phyloP scores from a whole-genome alignment of 768 basidiomycete genomes.

The Naganishia kalamii region DNA sequence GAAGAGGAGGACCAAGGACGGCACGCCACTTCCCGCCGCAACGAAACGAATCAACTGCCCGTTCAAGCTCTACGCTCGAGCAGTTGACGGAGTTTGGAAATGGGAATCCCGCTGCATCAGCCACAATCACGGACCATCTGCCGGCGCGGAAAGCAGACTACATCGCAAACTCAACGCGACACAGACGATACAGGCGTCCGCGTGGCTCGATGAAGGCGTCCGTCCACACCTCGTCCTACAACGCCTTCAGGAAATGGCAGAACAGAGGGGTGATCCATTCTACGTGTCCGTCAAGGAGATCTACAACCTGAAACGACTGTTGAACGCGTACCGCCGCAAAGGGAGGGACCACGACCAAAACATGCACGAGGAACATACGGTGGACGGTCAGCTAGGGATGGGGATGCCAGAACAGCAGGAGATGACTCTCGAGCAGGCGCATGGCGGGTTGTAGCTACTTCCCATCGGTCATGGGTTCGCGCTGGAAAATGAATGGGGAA shows the following conservation, averaged over 20 bases:
- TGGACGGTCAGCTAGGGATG: neutral
- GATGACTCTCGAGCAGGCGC: slow-evolving; percentile 12
- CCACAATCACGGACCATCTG: slow-evolving; percentile 7
- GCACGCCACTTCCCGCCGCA: slow-evolving; percentile 3
- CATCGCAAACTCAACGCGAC: slow-evolving; percentile 13
- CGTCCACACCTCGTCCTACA: slow-evolving; percentile 9
- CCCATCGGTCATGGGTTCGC: neutral
- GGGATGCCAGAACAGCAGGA: neutral
- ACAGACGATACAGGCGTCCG: slow-evolving; percentile 11
- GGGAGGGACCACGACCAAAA: neutral
- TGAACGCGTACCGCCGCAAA: slow-evolving; percentile 5
- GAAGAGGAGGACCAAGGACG: slow-evolving; percentile 14
- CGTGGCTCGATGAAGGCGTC: slow-evolving; percentile 12
- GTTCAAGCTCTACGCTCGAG: slow-evolving; percentile 11
- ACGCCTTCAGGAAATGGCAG: neutral
- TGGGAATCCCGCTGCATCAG: neutral
- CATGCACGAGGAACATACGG: neutral
- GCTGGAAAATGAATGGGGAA: neutral
- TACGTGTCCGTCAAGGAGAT: slow-evolving; percentile 3
- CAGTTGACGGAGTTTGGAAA: slow-evolving; percentile 9
- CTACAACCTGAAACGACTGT: slow-evolving; percentile 6
- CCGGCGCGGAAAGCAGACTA: neutral
- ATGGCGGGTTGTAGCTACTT: neutral
- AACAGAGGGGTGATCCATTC: neutral
- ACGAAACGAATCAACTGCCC: slow-evolving; percentile 11